Percentiles rank a stretch among this genome's conserved stretches.
These are phyloP conservation scores for Arabis hirsuta DNA, from an alignment of 345 rosid species.

Conservation along the genomic window DNA sequence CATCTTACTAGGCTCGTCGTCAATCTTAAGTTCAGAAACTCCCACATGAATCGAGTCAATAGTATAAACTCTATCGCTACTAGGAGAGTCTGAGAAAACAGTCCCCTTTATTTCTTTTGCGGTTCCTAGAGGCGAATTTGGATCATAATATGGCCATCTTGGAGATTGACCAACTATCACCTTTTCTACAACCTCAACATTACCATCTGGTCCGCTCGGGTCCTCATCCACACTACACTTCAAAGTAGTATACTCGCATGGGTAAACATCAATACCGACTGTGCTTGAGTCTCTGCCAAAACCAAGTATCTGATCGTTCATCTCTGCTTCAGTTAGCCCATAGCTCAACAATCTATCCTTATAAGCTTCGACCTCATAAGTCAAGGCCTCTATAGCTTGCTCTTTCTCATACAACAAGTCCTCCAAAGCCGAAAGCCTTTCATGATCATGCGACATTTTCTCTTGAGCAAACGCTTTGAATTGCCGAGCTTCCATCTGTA, in stretches of 20 bases:
- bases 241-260: slow-evolving; percentile 60
- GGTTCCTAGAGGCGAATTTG: slow-evolving; percentile 53
- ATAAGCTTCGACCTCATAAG: slow-evolving; percentile 80
- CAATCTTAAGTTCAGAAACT: slow-evolving; percentile 50
- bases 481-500: slow-evolving; percentile 88
- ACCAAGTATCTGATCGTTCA: slow-evolving; percentile 55
- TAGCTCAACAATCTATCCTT: slow-evolving; percentile 80
- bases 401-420: slow-evolving; percentile 80
- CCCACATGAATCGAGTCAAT: slow-evolving; percentile 71
- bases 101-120: slow-evolving; percentile 53
- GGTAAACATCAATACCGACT: slow-evolving; percentile 51
- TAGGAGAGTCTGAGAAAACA: slow-evolving; percentile 59
- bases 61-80: slow-evolving; percentile 72
- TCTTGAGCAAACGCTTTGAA: slow-evolving; percentile 78
- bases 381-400: slow-evolving; percentile 68
- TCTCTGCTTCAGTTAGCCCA: slow-evolving; percentile 75
- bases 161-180: slow-evolving; percentile 76
- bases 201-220: slow-evolving; percentile 48
- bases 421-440: slow-evolving; percentile 61
- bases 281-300: slow-evolving; percentile 52
- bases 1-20: slow-evolving; percentile 35
- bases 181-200: slow-evolving; percentile 56
- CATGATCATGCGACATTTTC: slow-evolving; percentile 82
- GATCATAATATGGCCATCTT: slow-evolving; percentile 51
- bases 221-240: slow-evolving; percentile 65